Conservation (phyloP, 129 eudicot genomes). For the Ambrosia artemisiifolia region DNA sequence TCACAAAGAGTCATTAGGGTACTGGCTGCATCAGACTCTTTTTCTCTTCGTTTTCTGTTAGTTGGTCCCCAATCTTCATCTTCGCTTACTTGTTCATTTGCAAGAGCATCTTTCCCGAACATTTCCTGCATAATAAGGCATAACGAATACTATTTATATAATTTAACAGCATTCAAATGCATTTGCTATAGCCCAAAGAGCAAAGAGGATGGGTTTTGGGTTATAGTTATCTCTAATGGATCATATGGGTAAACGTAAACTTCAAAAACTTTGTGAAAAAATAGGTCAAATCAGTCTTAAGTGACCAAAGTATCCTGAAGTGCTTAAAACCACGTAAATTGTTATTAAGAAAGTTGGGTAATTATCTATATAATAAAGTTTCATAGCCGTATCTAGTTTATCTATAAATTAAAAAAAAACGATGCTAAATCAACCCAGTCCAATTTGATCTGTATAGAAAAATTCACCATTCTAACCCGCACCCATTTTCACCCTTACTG, state of each 20-base stretch:
- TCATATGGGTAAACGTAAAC: not conserved
- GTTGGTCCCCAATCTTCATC: constrained; percentile 99
- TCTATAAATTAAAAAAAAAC: too few relatives aligned
- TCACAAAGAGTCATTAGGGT: constrained; percentile 66
- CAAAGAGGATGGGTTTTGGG: not conserved
- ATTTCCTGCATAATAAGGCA: constrained; percentile 53
- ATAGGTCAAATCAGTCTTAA: not conserved
- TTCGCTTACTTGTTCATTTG: constrained; percentile 67
- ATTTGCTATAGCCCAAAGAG: not conserved
- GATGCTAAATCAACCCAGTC: not conserved
- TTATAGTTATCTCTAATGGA: not conserved
- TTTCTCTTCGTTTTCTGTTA: constrained; percentile 61
- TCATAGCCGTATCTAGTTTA: not conserved
- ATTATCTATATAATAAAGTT: not conserved
- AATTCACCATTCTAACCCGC: not conserved
- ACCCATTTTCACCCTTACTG: not conserved
- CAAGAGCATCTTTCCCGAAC: constrained; percentile 79
- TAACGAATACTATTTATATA: not conserved
- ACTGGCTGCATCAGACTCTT: constrained; percentile 80
- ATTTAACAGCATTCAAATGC: constrained; percentile 1
- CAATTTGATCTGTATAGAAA: not conserved
- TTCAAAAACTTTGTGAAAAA: not conserved
- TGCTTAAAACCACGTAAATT: not conserved
- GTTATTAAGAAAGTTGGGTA: not conserved
- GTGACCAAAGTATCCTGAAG: not conserved